phyloP scores from a whole-genome alignment of 148 eudicot genomes.

The Nyssa sinensis region DNA sequence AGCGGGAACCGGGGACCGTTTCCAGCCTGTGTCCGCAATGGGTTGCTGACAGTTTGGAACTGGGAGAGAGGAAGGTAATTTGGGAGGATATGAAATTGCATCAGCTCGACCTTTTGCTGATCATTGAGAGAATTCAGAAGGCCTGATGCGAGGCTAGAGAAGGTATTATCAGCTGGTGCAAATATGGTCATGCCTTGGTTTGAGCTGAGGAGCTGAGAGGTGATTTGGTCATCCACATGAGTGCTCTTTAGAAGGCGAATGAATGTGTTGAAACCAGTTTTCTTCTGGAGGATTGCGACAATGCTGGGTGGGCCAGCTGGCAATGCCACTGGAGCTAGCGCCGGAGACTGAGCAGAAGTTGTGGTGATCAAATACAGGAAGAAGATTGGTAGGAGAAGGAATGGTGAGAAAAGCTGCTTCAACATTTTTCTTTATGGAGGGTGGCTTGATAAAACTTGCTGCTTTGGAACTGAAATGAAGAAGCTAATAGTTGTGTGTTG shows the following conservation, averaged over 20 bases:
- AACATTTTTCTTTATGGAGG: neutral
- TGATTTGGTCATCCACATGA: neutral
- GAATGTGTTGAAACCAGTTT: neutral
- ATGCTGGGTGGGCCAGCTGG: conserved; percentile 4
- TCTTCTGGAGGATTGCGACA: neutral
- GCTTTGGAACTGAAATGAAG: no score
- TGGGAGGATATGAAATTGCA: neutral
- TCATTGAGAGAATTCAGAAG: neutral
- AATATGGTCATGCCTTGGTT: conserved; percentile 5
- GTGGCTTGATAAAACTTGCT: neutral
- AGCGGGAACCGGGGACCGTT: neutral
- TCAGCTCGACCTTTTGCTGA: neutral
- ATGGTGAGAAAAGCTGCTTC: neutral
- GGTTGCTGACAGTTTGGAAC: conserved; percentile 11
- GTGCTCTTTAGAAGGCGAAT: neutral
- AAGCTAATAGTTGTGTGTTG: no score
- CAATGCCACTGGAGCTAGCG: neutral
- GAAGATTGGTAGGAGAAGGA: neutral
- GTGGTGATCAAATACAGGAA: neutral
- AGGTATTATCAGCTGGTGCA: conserved; percentile 5
- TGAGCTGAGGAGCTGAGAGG: neutral
- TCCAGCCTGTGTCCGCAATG: neutral
- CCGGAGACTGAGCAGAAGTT: neutral
- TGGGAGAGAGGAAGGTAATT: neutral
- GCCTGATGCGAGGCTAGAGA: neutral